Conservation (phyloP, 2,329 filamentous ascomycete genomes). For the Rachicladosporium sp. region DNA sequence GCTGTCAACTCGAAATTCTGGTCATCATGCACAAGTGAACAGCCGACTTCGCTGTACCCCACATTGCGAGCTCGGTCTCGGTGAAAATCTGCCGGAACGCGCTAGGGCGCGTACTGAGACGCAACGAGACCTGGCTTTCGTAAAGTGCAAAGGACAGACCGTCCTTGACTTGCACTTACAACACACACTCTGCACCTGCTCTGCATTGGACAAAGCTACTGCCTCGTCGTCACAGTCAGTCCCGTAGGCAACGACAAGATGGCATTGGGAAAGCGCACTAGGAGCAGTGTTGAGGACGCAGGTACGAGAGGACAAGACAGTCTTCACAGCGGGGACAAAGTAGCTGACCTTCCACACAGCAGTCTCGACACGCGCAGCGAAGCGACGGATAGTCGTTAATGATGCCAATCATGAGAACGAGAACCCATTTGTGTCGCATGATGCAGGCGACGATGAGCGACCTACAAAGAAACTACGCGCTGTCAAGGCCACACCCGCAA, state of each 20-base stretch:
- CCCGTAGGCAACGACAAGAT: not conserved
- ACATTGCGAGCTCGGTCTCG: too few species aligned
- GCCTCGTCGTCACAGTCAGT: too few species aligned
- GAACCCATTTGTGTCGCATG: constrained; percentile 39
- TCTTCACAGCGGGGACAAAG: constrained; percentile 8
- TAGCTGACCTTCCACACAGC: constrained; percentile 6
- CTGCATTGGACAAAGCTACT: too few species aligned
- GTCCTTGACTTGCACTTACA: too few species aligned
- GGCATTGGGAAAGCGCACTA: constrained; percentile 37
- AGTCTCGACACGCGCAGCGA: constrained; percentile 25
- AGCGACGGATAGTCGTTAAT: constrained; percentile 32
- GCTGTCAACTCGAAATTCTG: too few species aligned
- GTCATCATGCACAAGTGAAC: too few species aligned
- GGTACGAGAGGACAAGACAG: constrained; percentile 21
- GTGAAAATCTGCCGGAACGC: not conserved
- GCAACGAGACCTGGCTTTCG: too few species aligned
- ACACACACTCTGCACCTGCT: too few species aligned
- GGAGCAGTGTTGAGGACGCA: constrained; percentile 23
- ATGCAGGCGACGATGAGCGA: constrained; percentile 25
- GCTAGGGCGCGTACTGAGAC: too few species aligned
- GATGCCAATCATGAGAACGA: constrained; percentile 56
- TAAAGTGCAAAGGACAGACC: too few species aligned
- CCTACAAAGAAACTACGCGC: constrained; percentile 25
- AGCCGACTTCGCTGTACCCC: too few species aligned
- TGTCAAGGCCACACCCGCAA: constrained; percentile 31